These are phyloP conservation scores for Alternaria sp. DNA, from an alignment of 2,329 filamentous ascomycete genomes.

Conservation along the genomic window DNA sequence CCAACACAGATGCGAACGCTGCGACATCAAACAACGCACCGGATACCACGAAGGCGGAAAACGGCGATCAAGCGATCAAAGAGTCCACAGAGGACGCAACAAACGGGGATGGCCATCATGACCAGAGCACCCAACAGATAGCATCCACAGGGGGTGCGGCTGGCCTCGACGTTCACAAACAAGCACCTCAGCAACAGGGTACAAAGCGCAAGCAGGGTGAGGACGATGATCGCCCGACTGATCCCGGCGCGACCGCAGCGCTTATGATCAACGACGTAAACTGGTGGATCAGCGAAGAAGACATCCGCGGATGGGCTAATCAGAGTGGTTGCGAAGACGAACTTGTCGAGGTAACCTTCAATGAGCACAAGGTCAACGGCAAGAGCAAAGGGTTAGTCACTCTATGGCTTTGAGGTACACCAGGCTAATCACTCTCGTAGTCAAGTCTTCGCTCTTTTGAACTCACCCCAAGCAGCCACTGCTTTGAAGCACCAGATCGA, in stretches of 20 bases:
- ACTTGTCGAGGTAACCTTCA: slow-evolving; percentile 92
- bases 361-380: slow-evolving; percentile 97
- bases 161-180: slow-evolving; percentile 48
- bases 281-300: slow-evolving; percentile 94
- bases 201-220: slow-evolving; percentile 67
- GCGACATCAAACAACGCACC: slow-evolving; percentile 18
- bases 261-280: slow-evolving; percentile 87
- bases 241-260: slow-evolving; percentile 69
- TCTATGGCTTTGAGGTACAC: not conserved
- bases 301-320: slow-evolving; percentile 85
- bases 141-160: slow-evolving; percentile 51
- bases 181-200: slow-evolving; percentile 60
- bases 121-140: slow-evolving; percentile 50
- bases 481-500: slow-evolving; percentile 85
- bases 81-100: slow-evolving; percentile 27
- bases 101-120: slow-evolving; percentile 31
- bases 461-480: slow-evolving; percentile 81
- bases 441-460: slow-evolving; percentile 85
- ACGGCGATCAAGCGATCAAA: slow-evolving; percentile 20
- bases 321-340: slow-evolving; percentile 82
- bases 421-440: slow-evolving; percentile 45
- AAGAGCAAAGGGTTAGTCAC: slow-evolving; percentile 90
- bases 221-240: slow-evolving; percentile 59
- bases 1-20: slow-evolving; percentile 43
- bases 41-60: slow-evolving; percentile 17